Conservation (phyloP, 805 yeast genomes). For the Starmerella scarabaei region DNA sequence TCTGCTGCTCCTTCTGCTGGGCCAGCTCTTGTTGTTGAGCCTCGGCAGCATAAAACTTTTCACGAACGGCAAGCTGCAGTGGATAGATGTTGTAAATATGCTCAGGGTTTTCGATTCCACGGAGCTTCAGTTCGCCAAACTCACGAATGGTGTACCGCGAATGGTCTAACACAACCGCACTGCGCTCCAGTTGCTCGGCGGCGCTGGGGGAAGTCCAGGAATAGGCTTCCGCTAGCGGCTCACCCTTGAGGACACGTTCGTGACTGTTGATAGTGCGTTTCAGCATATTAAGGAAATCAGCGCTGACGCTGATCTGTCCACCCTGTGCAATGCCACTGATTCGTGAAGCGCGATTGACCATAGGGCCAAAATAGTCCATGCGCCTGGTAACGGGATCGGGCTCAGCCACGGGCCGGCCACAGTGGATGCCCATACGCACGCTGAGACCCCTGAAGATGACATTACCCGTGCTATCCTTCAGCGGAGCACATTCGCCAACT, state of each 20-base stretch:
- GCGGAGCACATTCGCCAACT: conserved; percentile 70
- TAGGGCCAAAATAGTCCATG: conserved; percentile 98
- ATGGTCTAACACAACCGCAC: conserved; percentile 36
- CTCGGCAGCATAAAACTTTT: conserved; percentile 12
- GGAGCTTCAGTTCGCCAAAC: conserved; percentile 77
- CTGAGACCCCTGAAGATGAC: conserved; percentile 75
- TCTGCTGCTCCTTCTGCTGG: conserved; percentile 1
- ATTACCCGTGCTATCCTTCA: conserved; percentile 47
- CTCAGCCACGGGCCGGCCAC: conserved; percentile 97
- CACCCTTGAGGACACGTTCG: conserved; percentile 16
- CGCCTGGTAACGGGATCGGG: conserved; percentile 86
- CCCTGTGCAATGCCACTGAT: conserved; percentile 94
- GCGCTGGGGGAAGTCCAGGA: conserved; percentile 6
- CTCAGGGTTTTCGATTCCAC: conserved; percentile 92
- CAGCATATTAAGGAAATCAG: conserved; percentile 67
- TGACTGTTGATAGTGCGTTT: conserved; percentile 37
- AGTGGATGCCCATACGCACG: conserved; percentile 96
- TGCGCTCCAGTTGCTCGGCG: conserved; percentile 20
- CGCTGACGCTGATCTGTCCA: conserved; percentile 85
- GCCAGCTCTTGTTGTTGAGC: conserved; percentile 2
- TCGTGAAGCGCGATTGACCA: conserved; percentile 91
- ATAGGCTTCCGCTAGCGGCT: conserved; percentile 11
- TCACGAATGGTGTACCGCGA: conserved; percentile 56
- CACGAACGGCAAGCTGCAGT: conserved; percentile 44
- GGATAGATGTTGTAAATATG: conserved; percentile 71